Conservation (phyloP, 495 filamentous ascomycete genomes). For the Xylaria nigripes region DNA sequence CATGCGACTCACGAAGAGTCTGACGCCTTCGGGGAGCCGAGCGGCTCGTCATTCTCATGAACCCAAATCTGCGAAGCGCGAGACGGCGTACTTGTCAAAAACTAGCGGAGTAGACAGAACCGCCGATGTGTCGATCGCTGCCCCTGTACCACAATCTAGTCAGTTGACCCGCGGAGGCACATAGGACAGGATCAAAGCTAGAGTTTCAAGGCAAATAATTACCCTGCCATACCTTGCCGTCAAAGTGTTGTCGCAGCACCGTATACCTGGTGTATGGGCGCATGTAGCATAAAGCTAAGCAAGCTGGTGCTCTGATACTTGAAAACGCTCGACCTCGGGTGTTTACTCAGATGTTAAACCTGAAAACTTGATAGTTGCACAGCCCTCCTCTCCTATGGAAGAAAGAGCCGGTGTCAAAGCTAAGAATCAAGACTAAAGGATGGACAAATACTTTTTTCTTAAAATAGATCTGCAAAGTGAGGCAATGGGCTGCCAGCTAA, state of each 20-base stretch:
- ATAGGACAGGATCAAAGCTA: not conserved
- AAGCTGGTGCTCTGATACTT: not conserved
- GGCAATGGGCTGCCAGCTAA: no score
- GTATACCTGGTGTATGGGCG: not conserved
- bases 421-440: not conserved
- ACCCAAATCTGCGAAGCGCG: not conserved
- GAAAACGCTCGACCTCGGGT: not conserved
- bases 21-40: conserved; percentile 27
- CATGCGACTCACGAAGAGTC: conserved; percentile 27
- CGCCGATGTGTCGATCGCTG: not conserved
- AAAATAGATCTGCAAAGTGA: not conserved
- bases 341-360: not conserved
- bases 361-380: not conserved
- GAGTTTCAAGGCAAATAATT: not conserved
- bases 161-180: not conserved
- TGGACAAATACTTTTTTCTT: not conserved
- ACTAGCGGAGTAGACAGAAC: not conserved
- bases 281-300: not conserved
- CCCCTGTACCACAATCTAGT: not conserved
- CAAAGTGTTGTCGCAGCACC: not conserved
- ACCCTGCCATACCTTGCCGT: not conserved
- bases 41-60: conserved; percentile 24
- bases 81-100: not conserved
- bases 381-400: not conserved
- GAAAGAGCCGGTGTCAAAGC: not conserved